A percentile compares a stretch with the other conserved stretches of the same genome.
Evolutionary conservation across 129 eudicot species (phyloP).

Genomic region (Flaveria robusta): DNA sequence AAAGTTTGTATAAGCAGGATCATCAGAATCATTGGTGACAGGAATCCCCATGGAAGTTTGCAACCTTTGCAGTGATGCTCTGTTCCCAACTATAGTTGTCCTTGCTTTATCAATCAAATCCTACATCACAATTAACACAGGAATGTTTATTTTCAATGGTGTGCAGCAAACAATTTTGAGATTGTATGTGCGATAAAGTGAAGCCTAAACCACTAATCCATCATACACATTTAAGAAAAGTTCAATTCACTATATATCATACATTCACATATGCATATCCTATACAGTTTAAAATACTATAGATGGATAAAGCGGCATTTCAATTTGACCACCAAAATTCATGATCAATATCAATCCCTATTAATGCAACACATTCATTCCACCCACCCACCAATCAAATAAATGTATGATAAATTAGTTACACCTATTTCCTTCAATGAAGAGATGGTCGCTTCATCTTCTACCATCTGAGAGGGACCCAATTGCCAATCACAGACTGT

Average conservation of each 20-base stretch:
- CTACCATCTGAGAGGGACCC: neutral
- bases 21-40: slow-evolving; percentile 67
- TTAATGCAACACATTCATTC: neutral
- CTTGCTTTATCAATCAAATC: slow-evolving; percentile 92
- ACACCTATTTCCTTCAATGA: neutral
- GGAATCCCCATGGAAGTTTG: slow-evolving; percentile 74
- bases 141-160: neutral
- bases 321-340: neutral
- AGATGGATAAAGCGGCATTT: neutral
- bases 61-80: slow-evolving; percentile 60
- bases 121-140: slow-evolving; percentile 38
- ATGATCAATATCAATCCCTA: neutral
- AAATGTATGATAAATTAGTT: neutral
- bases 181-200: neutral
- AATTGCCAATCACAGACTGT: neutral
- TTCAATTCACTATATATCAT: neutral
- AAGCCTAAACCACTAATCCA: neutral
- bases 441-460: neutral
- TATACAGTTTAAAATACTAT: neutral
- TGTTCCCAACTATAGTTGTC: slow-evolving; percentile 70
- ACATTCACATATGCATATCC: slow-evolving; percentile 1
- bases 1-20: slow-evolving; percentile 54
- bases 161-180: neutral
- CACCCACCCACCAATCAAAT: neutral
- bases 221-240: neutral